Conservation (phyloP, 2,329 filamentous ascomycete species). For the Penicillium sp. region DNA sequence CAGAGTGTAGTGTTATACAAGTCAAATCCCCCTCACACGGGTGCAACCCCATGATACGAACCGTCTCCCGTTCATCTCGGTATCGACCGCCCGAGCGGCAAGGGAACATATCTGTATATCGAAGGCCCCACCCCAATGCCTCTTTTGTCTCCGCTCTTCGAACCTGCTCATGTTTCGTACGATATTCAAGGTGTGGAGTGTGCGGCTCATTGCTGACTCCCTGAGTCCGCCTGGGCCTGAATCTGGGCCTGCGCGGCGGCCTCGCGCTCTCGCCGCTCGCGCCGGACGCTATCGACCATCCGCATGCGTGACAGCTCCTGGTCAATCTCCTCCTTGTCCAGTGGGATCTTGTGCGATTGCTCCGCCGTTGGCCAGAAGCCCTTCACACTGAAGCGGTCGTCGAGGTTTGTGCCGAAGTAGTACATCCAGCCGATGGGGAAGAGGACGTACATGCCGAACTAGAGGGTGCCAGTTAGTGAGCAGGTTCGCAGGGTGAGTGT, state of each 20-base stretch:
- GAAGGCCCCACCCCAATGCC: too few relatives aligned
- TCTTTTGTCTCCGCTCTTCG: background rate
- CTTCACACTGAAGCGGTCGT: slow-evolving; percentile 80
- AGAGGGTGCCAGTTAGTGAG: background rate
- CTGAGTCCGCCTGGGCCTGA: slow-evolving; percentile 15
- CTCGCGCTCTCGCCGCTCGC: slow-evolving; percentile 45
- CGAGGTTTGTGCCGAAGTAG: slow-evolving; percentile 98
- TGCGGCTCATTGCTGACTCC: slow-evolving; percentile 19
- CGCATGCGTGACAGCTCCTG: slow-evolving; percentile 71
- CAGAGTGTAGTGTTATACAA: slow-evolving; percentile 28
- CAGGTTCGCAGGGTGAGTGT: background rate
- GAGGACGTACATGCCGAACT: slow-evolving; percentile 99
- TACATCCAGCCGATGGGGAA: slow-evolving; percentile 99
- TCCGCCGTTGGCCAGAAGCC: slow-evolving; percentile 84
- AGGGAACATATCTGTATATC: too few relatives aligned
- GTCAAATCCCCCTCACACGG: slow-evolving; percentile 18
- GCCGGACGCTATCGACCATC: slow-evolving; percentile 49
- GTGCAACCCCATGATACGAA: background rate
- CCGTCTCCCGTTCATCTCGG: too few relatives aligned
- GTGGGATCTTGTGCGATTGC: slow-evolving; percentile 53
- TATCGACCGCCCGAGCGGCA: too few relatives aligned
- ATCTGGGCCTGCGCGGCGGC: slow-evolving; percentile 23
- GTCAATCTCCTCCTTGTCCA: slow-evolving; percentile 61
- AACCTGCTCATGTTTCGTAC: background rate
- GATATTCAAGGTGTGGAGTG: background rate